Base-by-base conservation (phyloP, 768 basidiomycete species). In the Tubosaeta sp. region DNA sequence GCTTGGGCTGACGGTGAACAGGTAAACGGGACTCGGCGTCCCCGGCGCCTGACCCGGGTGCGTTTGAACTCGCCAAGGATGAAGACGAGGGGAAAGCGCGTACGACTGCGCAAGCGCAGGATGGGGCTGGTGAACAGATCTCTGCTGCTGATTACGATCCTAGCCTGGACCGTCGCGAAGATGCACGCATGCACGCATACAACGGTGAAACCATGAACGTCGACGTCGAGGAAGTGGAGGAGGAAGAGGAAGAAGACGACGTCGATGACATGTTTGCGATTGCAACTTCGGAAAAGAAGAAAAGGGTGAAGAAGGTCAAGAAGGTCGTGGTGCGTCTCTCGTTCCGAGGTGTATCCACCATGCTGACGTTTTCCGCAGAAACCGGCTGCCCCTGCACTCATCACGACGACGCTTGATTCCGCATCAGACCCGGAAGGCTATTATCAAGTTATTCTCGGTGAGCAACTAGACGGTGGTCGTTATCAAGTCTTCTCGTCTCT, bases 201-300 rank as follows among this genome's bases (percentile, higher is more conserved):
- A 72, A 73, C 29, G 71, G 60, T 18, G 69, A 70, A 47, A 63
- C 68, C 2, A 63, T 73, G 16, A 59, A 48, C 12, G 65, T 68
- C 22, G 77, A 79, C n/a, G 71, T 76, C 22, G 76, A 76, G 38
- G 76, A 74, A 48, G 66, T 76, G 11, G 78, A 81, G 49, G 34
- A 35, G 18, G 65, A 68, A 2, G 81, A 79, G 3, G 86, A 85
- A 11, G 89, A 90, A 12, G 90, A 92, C 3, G 90, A 94, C 31
- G 78, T 95, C 1, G 92, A 95, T 55, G 95, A 97, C 66, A 97
- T 99, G 94, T 98, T 98, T 61, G 86, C 92, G 21, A 76, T 90
- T 19, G 75, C 72, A 18, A 55, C 61, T 3, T 56, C 69, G 3
- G 73, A 69, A 34, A 76, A 78, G 58, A 80, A 78, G 64, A 80